These are phyloP conservation scores for Tylopilus vinaceipallidus DNA, from an alignment of 768 basidiomycete genomes.

Conservation along the genomic window DNA sequence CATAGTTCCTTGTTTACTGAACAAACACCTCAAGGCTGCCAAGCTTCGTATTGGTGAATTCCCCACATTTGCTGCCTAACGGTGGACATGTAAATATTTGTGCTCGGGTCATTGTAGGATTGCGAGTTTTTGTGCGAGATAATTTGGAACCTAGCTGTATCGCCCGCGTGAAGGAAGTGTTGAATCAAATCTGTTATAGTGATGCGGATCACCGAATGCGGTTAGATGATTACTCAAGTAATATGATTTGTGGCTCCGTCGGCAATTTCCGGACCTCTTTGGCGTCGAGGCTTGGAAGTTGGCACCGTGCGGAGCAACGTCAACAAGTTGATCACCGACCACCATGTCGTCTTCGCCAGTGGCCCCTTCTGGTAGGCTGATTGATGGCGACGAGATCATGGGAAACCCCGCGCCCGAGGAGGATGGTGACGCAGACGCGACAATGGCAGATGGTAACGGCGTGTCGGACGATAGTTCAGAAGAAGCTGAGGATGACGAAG, in stretches of 20 bases:
- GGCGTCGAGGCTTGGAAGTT: background rate
- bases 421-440: slow-evolving; percentile 56
- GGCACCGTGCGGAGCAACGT: slow-evolving; percentile 1
- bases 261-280: slow-evolving; percentile 20
- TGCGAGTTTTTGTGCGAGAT: too few relatives aligned
- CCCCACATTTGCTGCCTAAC: background rate
- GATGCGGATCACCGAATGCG: too few relatives aligned
- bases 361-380: slow-evolving; percentile 32
- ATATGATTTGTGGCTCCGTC: slow-evolving; percentile 26
- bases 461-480: slow-evolving; percentile 82
- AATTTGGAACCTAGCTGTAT: too few relatives aligned
- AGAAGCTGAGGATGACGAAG: slow-evolving; percentile 88
- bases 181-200: too few relatives aligned
- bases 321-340: slow-evolving; percentile 22
- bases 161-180: too few relatives aligned
- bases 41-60: slow-evolving; percentile 1
- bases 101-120: background rate
- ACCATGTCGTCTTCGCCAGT: slow-evolving; percentile 57
- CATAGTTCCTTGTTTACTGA: background rate
- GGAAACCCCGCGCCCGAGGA: slow-evolving; percentile 47
- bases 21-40: background rate
- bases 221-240: too few relatives aligned
- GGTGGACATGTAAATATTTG: background rate
- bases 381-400: slow-evolving; percentile 62
- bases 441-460: slow-evolving; percentile 42